These are phyloP conservation scores for Anthracocystis walkeri DNA, from an alignment of 1,284 basidiomycete genomes.

Conservation along the genomic window DNA sequence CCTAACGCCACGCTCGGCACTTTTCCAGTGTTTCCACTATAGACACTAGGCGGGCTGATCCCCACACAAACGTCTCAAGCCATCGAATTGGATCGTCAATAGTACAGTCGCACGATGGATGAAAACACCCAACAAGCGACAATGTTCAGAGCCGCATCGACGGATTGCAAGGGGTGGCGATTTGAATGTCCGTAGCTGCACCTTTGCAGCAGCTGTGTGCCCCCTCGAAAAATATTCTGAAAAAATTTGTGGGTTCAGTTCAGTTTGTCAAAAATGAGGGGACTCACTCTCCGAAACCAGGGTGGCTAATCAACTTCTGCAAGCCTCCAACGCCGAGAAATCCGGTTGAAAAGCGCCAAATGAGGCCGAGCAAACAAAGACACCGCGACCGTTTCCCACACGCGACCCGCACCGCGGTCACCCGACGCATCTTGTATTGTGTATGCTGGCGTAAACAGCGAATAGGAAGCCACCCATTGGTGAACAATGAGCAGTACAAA, in stretches of 20 bases:
- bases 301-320: constrained; percentile 17
- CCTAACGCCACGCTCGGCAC: too few relatives aligned
- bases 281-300: neutral
- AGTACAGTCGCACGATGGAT: neutral
- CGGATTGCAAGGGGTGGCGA: neutral
- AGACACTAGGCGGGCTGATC: too few relatives aligned
- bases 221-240: neutral
- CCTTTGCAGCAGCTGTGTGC: neutral
- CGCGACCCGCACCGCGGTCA: neutral
- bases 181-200: neutral
- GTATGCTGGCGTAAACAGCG: neutral
- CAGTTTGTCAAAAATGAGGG: constrained; percentile 25
- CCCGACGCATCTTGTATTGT: neutral
- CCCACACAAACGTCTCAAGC: too few relatives aligned
- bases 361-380: too few relatives aligned
- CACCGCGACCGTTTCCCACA: neutral
- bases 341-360: neutral
- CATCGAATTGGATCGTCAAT: too few relatives aligned
- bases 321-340: constrained; percentile 6
- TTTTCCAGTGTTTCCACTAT: too few relatives aligned
- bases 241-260: constrained; percentile 20
- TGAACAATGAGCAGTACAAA: neutral
- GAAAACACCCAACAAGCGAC: neutral
- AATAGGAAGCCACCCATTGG: neutral
- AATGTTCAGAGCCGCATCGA: too few relatives aligned